A percentile compares a stretch with the other conserved stretches of the same genome.
Conservation (phyloP, 345 rosid genomes). For the Carallia pectinifolia region DNA sequence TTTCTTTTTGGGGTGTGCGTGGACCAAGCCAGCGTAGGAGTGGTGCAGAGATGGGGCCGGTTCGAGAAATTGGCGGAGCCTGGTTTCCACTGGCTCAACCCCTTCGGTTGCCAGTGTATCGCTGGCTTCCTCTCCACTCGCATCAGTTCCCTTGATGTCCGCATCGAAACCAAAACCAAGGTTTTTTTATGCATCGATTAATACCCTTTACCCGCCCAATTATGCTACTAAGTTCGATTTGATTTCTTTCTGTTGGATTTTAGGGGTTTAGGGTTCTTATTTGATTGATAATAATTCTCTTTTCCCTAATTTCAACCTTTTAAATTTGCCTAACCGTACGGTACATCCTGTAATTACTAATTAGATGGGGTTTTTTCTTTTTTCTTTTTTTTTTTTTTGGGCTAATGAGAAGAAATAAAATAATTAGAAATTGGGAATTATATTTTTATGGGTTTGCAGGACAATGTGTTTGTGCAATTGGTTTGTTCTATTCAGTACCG, state of each 20-base stretch:
- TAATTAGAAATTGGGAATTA: neutral
- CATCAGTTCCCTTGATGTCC: slow-evolving; percentile 83
- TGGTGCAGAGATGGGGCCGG: slow-evolving; percentile 90
- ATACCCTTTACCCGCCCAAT: neutral
- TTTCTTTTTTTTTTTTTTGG: neutral
- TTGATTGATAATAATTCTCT: neutral
- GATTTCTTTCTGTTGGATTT: neutral
- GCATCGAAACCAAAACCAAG: slow-evolving; percentile 95
- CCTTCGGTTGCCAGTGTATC: slow-evolving; percentile 64
- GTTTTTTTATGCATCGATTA: slow-evolving; percentile 18
- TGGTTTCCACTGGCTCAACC: slow-evolving; percentile 74
- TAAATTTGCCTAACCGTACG: too few relatives aligned
- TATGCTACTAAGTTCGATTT: neutral
- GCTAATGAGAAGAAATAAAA: neutral
- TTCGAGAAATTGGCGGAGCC: slow-evolving; percentile 84
- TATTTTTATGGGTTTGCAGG: slow-evolving; percentile 37
- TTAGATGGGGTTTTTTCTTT: neutral
- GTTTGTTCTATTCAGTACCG: slow-evolving; percentile 92
- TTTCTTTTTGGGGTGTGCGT: slow-evolving; percentile 51
- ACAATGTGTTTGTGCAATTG: slow-evolving; percentile 94
- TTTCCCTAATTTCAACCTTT: too few relatives aligned
- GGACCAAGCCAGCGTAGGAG: slow-evolving; percentile 80
- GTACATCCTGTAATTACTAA: too few relatives aligned
- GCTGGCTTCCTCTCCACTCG: slow-evolving; percentile 90
- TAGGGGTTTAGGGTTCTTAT: neutral